These are phyloP conservation scores for Truncatella angustata DNA, from an alignment of 2,329 filamentous ascomycete species.

Conservation along the genomic window DNA sequence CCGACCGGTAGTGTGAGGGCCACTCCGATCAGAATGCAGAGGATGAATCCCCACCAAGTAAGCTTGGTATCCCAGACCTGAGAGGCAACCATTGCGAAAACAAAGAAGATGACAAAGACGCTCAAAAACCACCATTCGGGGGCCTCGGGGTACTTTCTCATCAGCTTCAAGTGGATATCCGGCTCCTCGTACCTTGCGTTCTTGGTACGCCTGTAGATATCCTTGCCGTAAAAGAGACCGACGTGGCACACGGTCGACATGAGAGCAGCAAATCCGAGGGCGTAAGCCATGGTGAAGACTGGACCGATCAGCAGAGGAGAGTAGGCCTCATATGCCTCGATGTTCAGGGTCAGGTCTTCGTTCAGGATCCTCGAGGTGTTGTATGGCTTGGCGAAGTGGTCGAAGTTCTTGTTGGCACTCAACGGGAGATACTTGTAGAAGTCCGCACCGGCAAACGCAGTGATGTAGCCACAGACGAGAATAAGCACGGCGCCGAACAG, in stretches of 20 bases:
- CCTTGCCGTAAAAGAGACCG: conserved; percentile 2
- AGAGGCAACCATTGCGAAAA: conserved; percentile 13
- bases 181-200: neutral
- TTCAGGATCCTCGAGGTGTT: conserved; percentile 1
- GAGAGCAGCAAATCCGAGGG: conserved; percentile 3
- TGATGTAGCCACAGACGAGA: conserved; percentile 41
- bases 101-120: conserved; percentile 5
- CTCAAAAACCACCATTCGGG: conserved; percentile 1
- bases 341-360: neutral
- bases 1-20: conserved; percentile 61
- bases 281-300: conserved; percentile 1
- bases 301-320: conserved; percentile 1
- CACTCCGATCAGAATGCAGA: conserved; percentile 56
- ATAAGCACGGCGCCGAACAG: conserved; percentile 51
- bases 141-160: neutral
- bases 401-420: conserved; percentile 3
- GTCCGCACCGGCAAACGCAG: conserved; percentile 27
- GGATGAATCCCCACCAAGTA: conserved; percentile 56
- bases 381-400: conserved; percentile 3
- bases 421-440: conserved; percentile 16
- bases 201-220: neutral
- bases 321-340: neutral
- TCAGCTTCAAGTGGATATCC: conserved; percentile 6
- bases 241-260: conserved; percentile 2
- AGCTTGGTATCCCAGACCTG: conserved; percentile 51